Evolutionary conservation across 176 grass and related monocot genomes (phyloP), one percentile per base, ranked within the genome.

Genomic region (maize (Zea mays)): DNA sequence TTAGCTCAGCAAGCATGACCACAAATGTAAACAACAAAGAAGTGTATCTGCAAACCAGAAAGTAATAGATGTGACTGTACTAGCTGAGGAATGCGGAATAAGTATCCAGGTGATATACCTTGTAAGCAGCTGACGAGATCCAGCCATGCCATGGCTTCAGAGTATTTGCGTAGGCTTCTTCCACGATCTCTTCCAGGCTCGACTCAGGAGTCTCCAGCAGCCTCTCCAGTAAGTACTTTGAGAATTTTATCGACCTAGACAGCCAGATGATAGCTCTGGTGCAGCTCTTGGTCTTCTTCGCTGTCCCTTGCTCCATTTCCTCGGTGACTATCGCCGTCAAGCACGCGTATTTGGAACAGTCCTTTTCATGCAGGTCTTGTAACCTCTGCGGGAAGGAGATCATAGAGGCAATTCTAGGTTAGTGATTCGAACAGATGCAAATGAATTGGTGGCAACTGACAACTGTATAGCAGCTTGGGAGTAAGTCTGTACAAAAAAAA

Each of bases 71-170:
- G 41, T 5, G 3, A 69, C 6, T 13, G 5, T 27, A 33, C 46
- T 33, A 11, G 9, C 54, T 43, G 13, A 27, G 21, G 7, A 62
- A 16, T 35, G n/a, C 17, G 34, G 7, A 47, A 78, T 40, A 39
- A 67, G 67, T 67, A 45, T 52, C 37, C 76, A 67, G 48, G 11
- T 55, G 27, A 27, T 59, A 72, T 90, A 97, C 93, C 85, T 85
- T 93, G 76, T 90, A 97, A 69, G 93, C 93, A 63, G 90, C 87
- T 72, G 80, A 88, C n/a, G 93, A 85, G 10, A 97, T 97, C 93
- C 93, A 97, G 7, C 93, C 90, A 62, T 97, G 93, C 80, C 86
- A 97, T 72, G 90, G 90, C 84, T 88, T 90, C 73, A 93, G 82
- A 54, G 87, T 90, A 78, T 0, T 17, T 7, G 5, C 37, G 35